phyloP scores from a whole-genome alignment of 1,284 basidiomycete genomes.

The Rhodotorula sp. region DNA sequence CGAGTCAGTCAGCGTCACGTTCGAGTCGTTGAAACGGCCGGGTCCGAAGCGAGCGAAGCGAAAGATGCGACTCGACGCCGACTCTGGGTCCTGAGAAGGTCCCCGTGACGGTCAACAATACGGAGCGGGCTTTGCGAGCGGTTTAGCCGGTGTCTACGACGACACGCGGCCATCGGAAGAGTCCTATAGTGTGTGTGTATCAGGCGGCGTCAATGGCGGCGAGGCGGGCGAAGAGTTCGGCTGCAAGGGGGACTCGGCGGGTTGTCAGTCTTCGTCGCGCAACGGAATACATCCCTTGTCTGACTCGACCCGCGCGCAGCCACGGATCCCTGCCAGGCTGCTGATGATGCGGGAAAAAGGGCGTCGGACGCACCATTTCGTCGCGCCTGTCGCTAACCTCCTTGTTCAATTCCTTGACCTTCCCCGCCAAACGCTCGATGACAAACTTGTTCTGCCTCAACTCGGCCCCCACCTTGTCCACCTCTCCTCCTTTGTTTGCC shows the following conservation, averaged over 20 bases:
- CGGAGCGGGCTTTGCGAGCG: too few species aligned
- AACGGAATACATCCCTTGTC: too few species aligned
- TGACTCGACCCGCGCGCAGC: too few species aligned
- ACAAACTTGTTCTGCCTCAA: background rate
- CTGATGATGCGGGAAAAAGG: background rate
- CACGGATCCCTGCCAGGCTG: too few species aligned
- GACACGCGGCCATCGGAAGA: too few species aligned
- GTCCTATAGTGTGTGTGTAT: rapidly evolving
- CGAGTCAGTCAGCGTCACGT: background rate
- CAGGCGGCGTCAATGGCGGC: background rate
- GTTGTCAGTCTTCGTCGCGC: too few species aligned
- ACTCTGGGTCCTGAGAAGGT: background rate
- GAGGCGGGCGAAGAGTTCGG: background rate
- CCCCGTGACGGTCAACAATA: too few species aligned
- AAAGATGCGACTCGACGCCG: background rate
- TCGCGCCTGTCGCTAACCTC: background rate
- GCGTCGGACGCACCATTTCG: background rate
- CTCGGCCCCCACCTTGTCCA: background rate
- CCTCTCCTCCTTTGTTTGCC: background rate
- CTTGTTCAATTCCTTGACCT: background rate
- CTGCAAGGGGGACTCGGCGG: background rate
- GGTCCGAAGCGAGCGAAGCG: background rate
- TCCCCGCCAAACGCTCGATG: background rate
- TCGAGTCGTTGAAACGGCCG: background rate
- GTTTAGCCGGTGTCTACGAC: too few species aligned